Evolutionary conservation across 1,284 basidiomycete species (phyloP).

Genomic region (Laetiporus sulphureus): DNA sequence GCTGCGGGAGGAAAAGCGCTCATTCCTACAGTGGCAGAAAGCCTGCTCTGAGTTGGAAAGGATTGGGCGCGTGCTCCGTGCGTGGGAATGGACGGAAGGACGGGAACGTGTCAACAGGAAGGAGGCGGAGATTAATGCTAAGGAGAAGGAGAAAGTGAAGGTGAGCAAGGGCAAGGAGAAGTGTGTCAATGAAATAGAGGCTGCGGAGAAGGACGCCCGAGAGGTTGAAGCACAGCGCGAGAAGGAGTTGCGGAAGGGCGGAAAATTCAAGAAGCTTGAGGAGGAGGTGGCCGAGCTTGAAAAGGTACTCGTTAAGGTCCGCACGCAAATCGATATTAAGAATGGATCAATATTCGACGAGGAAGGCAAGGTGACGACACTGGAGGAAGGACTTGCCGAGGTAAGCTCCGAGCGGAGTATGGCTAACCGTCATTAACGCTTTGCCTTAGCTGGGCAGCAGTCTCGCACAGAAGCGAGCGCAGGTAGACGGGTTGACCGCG

Average conservation of each 20-base stretch:
- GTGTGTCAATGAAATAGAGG: conserved; percentile 39
- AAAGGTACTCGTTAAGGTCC: conserved; percentile 82
- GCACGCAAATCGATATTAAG: conserved; percentile 85
- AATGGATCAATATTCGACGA: conserved; percentile 79
- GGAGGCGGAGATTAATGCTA: conserved; percentile 48
- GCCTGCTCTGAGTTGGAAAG: conserved; percentile 85
- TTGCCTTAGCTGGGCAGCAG: conserved; percentile 46
- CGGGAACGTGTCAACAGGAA: conserved; percentile 40
- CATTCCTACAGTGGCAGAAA: conserved; percentile 91
- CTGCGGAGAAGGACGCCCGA: conserved; percentile 48
- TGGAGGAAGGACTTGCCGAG: conserved; percentile 54
- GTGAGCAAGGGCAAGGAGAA: conserved; percentile 44
- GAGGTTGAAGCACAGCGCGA: conserved; percentile 64
- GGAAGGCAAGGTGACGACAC: conserved; percentile 49
- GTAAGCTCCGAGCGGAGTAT: conserved; percentile 30
- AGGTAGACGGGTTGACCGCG: conserved; percentile 54
- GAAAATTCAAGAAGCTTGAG: conserved; percentile 70
- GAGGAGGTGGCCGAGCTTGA: conserved; percentile 77
- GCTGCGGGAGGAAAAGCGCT: conserved; percentile 85
- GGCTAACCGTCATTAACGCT: neutral
- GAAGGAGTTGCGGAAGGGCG: conserved; percentile 64
- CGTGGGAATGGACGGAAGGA: conserved; percentile 81
- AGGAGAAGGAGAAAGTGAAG: conserved; percentile 36
- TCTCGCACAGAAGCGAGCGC: conserved; percentile 48
- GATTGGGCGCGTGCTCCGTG: conserved; percentile 79